These are phyloP conservation scores for Chrysopogon serrulatus DNA, from an alignment of 176 grass and related monocot genomes.

Conservation along the genomic window DNA sequence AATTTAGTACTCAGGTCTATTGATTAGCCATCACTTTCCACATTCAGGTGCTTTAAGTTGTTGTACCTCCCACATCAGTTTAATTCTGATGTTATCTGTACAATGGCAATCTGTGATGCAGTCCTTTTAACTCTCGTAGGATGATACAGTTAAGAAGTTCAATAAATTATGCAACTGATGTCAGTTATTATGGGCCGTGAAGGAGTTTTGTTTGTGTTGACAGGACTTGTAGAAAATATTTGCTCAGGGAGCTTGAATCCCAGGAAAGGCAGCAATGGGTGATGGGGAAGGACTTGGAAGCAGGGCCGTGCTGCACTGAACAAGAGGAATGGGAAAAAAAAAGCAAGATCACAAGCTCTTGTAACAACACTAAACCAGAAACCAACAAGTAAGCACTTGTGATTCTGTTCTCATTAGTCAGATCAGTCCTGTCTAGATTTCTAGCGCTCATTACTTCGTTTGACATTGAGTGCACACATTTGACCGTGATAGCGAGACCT, in stretches of 20 bases:
- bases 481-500: background rate
- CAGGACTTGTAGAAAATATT: background rate
- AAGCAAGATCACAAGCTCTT: background rate
- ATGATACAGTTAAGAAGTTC: background rate
- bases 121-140: background rate
- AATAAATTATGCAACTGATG: constrained; percentile 4
- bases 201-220: background rate
- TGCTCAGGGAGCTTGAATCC: background rate
- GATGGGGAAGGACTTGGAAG: background rate
- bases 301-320: background rate
- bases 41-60: constrained; percentile 1
- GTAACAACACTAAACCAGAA: background rate
- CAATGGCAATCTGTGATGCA: background rate
- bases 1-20: background rate
- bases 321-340: background rate
- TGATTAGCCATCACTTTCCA: constrained; percentile 11
- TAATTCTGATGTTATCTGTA: constrained; percentile 2
- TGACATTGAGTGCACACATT: background rate
- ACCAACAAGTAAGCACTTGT: constrained; percentile 8
- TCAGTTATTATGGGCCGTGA: background rate
- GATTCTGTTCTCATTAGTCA: background rate
- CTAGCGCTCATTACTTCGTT: background rate
- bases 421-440: background rate
- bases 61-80: constrained; percentile 3
- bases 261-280: background rate